Conservation (phyloP, 192 early-diverging fungal species). For the Backusella macrospora region DNA sequence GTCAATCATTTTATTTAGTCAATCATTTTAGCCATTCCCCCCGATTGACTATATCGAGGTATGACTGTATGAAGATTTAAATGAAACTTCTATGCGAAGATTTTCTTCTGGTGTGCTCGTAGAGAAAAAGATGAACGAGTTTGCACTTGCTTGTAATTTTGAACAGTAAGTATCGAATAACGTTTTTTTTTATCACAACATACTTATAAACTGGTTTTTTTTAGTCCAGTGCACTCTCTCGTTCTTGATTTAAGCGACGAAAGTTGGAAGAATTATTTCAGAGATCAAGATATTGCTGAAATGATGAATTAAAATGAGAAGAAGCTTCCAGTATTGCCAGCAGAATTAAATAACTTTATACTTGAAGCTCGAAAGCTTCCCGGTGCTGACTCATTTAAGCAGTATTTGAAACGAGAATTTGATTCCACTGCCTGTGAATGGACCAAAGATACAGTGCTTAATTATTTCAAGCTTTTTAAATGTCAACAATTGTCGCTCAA, state of each 20-base stretch:
- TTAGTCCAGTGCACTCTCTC: constrained; percentile 9
- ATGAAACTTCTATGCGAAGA: not conserved
- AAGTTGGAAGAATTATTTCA: constrained; percentile 5
- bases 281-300: not conserved
- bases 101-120: not conserved
- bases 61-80: constrained; percentile 4
- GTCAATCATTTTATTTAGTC: too few relatives aligned
- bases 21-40: too few relatives aligned
- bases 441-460: constrained; percentile 5
- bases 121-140: constrained; percentile 16
- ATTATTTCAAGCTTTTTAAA: constrained; percentile 20
- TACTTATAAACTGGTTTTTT: constrained; percentile 15
- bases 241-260: constrained; percentile 5
- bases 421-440: constrained; percentile 7
- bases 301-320: constrained; percentile 3
- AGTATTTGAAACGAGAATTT: constrained; percentile 9
- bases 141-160: not conserved
- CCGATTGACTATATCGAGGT: too few relatives aligned
- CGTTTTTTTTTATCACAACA: not conserved
- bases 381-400: not conserved
- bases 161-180: constrained; percentile 9
- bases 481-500: constrained; percentile 13
- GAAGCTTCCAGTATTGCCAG: not conserved
- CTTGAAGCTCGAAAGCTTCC: constrained; percentile 1
- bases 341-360: not conserved